Percentiles rank a stretch among this genome's conserved stretches.
Conservation (phyloP, 306 rosid species). For the Fagus crenata region DNA sequence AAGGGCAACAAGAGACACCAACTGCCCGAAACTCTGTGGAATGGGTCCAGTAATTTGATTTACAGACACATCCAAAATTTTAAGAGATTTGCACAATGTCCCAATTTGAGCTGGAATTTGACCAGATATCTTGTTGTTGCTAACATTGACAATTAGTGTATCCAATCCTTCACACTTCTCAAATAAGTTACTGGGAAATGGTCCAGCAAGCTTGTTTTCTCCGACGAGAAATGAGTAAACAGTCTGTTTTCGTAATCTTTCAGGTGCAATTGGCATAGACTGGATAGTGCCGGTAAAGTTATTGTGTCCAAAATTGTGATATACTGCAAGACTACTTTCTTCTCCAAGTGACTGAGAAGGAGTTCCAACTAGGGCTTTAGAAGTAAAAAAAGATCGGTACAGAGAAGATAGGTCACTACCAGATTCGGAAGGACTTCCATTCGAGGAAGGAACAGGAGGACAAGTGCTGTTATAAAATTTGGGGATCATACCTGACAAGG, state of each 20-base stretch:
- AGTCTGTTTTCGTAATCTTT: slow-evolving; percentile 45
- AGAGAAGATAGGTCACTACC: slow-evolving; percentile 24
- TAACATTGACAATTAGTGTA: slow-evolving; percentile 64
- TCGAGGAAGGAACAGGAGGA: slow-evolving; percentile 32
- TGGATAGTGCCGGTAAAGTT: slow-evolving; percentile 51
- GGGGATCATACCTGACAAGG: slow-evolving; percentile 67
- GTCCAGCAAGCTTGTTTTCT: slow-evolving; percentile 62
- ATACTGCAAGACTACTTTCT: slow-evolving; percentile 35
- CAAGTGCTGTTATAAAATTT: slow-evolving; percentile 37
- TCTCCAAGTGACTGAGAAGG: slow-evolving; percentile 30
- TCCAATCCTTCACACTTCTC: slow-evolving; percentile 59
- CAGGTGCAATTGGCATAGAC: slow-evolving; percentile 59
- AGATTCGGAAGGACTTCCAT: slow-evolving; percentile 31
- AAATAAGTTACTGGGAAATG: slow-evolving; percentile 57
- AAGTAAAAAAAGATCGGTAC: slow-evolving; percentile 54
- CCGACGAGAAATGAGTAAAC: slow-evolving; percentile 59
- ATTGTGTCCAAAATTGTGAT: slow-evolving; percentile 75
- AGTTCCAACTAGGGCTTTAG: slow-evolving; percentile 38
- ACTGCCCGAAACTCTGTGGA: slow-evolving; percentile 48
- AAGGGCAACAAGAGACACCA: slow-evolving; percentile 56
- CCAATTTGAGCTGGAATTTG: slow-evolving; percentile 54
- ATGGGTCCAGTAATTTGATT: slow-evolving; percentile 61
- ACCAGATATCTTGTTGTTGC: slow-evolving; percentile 61
- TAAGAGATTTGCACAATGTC: slow-evolving; percentile 55
- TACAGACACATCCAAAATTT: slow-evolving; percentile 68